Evolutionary conservation across 257 asterid species (phyloP).

Genomic region (Primulina eburnea): DNA sequence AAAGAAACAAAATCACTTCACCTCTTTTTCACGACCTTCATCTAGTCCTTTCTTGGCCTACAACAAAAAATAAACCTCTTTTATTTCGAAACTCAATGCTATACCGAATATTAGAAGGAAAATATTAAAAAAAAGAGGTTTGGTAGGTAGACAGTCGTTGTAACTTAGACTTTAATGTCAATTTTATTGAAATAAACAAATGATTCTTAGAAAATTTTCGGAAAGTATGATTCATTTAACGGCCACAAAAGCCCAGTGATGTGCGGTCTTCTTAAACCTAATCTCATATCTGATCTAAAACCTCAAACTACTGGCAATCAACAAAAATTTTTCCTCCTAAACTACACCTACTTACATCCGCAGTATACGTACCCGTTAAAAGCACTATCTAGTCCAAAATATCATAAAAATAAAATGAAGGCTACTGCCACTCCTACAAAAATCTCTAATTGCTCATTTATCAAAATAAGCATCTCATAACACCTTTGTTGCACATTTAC

Average conservation of each 20-base stretch:
- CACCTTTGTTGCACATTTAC: slow-evolving; percentile 2
- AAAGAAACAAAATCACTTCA: slow-evolving; percentile 36
- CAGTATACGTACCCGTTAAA: neutral
- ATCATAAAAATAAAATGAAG: neutral
- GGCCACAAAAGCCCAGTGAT: neutral
- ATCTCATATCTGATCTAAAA: neutral
- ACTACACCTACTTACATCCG: neutral
- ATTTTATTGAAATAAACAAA: slow-evolving; percentile 7
- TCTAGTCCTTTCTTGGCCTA: slow-evolving; percentile 66
- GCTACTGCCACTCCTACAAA: neutral
- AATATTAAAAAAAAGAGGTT: slow-evolving; percentile 16
- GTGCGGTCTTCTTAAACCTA: neutral
- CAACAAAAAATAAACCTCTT: slow-evolving; percentile 48
- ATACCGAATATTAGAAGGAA: slow-evolving; percentile 18
- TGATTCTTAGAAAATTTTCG: slow-evolving; percentile 10
- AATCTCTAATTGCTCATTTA: neutral
- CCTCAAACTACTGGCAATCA: neutral
- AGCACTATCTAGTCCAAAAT: neutral
- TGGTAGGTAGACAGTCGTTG: slow-evolving; percentile 7
- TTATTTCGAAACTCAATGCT: slow-evolving; percentile 33
- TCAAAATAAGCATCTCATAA: neutral
- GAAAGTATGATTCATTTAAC: neutral
- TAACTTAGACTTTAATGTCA: neutral
- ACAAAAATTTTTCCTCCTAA: neutral
- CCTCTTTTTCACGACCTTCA: slow-evolving; percentile 56